These are phyloP conservation scores for Perkinsus chesapeaki DNA, from an alignment of 169 alveolate species.

Conservation along the genomic window DNA sequence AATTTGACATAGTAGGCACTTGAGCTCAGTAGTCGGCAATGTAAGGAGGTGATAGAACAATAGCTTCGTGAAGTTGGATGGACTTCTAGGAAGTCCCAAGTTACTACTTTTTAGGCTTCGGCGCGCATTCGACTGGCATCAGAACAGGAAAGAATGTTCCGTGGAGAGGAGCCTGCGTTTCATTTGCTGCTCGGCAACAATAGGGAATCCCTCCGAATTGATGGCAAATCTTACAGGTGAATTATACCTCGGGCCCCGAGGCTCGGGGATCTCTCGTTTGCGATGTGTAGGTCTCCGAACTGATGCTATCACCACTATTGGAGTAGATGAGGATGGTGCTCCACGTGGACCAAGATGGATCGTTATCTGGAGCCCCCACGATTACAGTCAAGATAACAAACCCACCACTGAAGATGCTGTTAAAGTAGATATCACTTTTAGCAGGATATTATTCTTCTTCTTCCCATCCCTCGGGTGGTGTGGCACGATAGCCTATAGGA, in stretches of 20 bases:
- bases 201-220: slow-evolving; percentile 4
- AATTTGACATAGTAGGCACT: not conserved
- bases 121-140: not conserved
- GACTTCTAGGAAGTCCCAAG: too few species aligned
- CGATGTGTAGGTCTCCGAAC: not conserved
- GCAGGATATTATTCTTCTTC: too few species aligned
- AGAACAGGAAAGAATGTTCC: not conserved
- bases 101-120: not conserved
- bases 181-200: slow-evolving; percentile 8
- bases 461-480: too few species aligned
- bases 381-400: not conserved
- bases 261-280: not conserved
- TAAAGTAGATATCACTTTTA: too few species aligned
- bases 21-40: too few species aligned
- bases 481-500: too few species aligned
- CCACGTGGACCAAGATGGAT: not conserved
- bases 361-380: not conserved
- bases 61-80: too few species aligned
- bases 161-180: not conserved
- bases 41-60: too few species aligned
- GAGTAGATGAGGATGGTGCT: not conserved
- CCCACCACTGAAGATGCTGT: not conserved
- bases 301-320: not conserved
- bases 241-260: too few species aligned
- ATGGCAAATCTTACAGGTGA: not conserved